Base-by-base conservation (phyloP, 2,329 filamentous ascomycete species). In the Knufia fluminis region DNA sequence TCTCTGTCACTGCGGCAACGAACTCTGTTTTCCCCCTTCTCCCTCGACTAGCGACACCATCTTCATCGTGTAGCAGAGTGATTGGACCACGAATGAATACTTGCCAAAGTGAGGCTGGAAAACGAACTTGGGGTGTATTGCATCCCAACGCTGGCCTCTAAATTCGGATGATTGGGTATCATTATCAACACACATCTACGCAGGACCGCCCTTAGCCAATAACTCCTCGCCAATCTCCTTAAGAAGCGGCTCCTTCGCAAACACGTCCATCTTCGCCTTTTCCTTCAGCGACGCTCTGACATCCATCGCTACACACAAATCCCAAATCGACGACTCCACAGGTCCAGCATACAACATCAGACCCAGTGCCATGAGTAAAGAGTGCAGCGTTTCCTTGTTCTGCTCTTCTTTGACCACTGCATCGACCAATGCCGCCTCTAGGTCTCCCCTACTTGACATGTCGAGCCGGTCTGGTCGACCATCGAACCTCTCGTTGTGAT, bases 351-450 rank as follows among this genome's bases (percentile, higher is more conserved):
- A 95, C 0, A 83, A 74, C 22, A 96, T 63, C 57, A 88, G 78
- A 0, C 89, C 91, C 16, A 94, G 65, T 1, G 85, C 84, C 14
- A 89, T 72, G 28, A 95, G 60, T 64, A 90, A 79, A 0, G 87
- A 87, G 60, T 85, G 85, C 12, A 90, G 66, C 0, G 85, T 85
- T 59, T 95, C 89, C 9, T 64, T 64, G 63, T 68, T 75, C 56
- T 76, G 64, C 41, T 66, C 66, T 52, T 79, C 76, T 4, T 66
- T 65, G 16, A 63, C 64, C 0, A 91, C 78, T 1, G 85, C 84
- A 66, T 96, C 89, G 1, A 95, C 69, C 6, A 92, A 68, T 1
- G 86, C 85, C 0, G 90, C 90, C 0, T 85, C 80, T 3, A 97
- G 71, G 41, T 59, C 56, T 65, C 51, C 85, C 81, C 2, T 75